phyloP scores from a whole-genome alignment of 108 stramenopile species.

The Pseudonitzschia multiseries region DNA sequence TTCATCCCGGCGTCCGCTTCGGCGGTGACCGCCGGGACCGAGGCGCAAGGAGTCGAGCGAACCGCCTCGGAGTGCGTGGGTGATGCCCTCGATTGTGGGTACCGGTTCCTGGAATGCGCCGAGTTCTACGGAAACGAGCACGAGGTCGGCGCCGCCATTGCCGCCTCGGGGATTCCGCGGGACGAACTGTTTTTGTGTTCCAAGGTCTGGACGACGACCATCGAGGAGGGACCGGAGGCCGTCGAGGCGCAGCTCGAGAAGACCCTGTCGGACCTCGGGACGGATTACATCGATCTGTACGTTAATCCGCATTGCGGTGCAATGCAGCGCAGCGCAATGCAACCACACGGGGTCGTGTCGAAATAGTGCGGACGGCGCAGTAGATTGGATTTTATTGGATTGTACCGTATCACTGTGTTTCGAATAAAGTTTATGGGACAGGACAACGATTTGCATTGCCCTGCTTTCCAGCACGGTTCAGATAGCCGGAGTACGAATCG shows the following conservation, averaged over 20 bases:
- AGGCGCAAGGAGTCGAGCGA: constrained; percentile 31
- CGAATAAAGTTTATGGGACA: too few species aligned
- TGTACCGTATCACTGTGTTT: too few species aligned
- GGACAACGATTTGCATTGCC: too few species aligned
- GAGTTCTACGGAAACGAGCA: constrained; percentile 89
- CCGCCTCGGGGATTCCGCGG: constrained; percentile 54
- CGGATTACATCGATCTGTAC: constrained; percentile 88
- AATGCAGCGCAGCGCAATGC: too few species aligned
- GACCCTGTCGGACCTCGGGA: constrained; percentile 78
- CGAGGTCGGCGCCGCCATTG: constrained; percentile 83
- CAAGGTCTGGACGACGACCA: constrained; percentile 94
- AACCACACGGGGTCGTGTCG: too few species aligned
- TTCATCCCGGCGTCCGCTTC: constrained; percentile 84
- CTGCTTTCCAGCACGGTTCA: too few species aligned
- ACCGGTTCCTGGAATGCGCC: constrained; percentile 91
- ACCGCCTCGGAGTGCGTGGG: constrained; percentile 78
- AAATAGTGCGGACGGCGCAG: too few species aligned
- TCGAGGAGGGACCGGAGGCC: constrained; percentile 76
- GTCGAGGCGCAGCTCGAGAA: constrained; percentile 66
- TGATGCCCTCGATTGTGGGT: constrained; percentile 73
- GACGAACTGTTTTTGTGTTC: constrained; percentile 82
- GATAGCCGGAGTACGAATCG: too few species aligned
- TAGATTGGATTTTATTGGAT: too few species aligned
- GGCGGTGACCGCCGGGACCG: constrained; percentile 44
- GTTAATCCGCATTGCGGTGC: too few species aligned